A percentile compares a stretch with the other conserved stretches of the same genome.
Conservation (phyloP, 2,329 filamentous ascomycete species). For the Emmonsiellopsis sp. region DNA sequence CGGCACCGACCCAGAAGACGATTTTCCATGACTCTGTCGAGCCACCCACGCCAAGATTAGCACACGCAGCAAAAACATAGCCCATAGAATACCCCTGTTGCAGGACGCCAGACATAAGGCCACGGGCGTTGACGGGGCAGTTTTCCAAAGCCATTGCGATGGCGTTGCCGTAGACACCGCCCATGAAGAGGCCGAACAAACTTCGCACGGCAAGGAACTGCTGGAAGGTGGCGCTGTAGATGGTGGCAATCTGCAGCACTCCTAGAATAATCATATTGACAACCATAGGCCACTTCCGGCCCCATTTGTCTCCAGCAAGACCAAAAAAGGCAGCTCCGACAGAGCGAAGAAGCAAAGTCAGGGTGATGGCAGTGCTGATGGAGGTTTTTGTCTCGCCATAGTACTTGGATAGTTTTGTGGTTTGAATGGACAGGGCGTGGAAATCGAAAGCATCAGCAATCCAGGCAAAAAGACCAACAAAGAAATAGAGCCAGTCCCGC, state of each 20-base stretch:
- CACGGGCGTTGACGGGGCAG: constrained; percentile 48
- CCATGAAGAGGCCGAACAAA: constrained; percentile 56
- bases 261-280: constrained; percentile 55
- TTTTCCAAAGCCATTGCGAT: constrained; percentile 56
- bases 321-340: constrained; percentile 53
- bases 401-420: constrained; percentile 42
- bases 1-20: constrained; percentile 81
- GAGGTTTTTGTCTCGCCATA: constrained; percentile 48
- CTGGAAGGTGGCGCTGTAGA: constrained; percentile 49
- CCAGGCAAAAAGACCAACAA: constrained; percentile 67
- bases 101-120: constrained; percentile 52
- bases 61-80: constrained; percentile 52
- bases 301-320: constrained; percentile 44
- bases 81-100: constrained; percentile 58
- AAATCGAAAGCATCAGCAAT: constrained; percentile 58
- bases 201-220: constrained; percentile 52
- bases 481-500: constrained; percentile 65
- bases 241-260: constrained; percentile 50
- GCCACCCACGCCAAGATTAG: constrained; percentile 48
- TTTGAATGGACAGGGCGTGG: constrained; percentile 52
- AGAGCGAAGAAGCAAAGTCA: constrained; percentile 53
- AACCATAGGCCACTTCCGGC: constrained; percentile 51
- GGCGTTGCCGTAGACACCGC: constrained; percentile 47
- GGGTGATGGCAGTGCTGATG: constrained; percentile 49
- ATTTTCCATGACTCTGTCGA: constrained; percentile 74